phyloP scores from a whole-genome alignment of 2,329 filamentous ascomycete species.

The Aspergillus versicolor region DNA sequence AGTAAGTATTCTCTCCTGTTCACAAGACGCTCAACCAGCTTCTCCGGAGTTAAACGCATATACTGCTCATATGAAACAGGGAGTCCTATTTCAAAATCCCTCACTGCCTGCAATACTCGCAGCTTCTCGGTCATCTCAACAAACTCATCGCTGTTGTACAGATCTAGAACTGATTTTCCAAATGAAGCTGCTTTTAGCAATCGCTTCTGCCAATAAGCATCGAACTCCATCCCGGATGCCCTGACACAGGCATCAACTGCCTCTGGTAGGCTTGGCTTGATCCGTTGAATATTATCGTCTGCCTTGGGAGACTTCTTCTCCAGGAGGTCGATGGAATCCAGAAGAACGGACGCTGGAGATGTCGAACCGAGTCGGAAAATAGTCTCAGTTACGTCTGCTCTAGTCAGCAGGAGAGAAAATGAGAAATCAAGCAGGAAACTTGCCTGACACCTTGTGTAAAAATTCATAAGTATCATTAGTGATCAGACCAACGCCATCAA shows the following conservation, averaged over 20 bases:
- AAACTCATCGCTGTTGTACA: slow-evolving; percentile 98
- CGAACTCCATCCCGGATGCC: slow-evolving; percentile 90
- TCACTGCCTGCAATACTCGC: slow-evolving; percentile 86
- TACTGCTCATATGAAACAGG: slow-evolving; percentile 94
- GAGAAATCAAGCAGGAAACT: slow-evolving; percentile 11
- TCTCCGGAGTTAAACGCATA: slow-evolving; percentile 82
- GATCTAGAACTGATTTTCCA: slow-evolving; percentile 92
- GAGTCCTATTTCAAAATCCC: slow-evolving; percentile 87
- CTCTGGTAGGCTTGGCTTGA: slow-evolving; percentile 80
- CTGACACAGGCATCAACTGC: slow-evolving; percentile 93
- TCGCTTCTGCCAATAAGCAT: slow-evolving; percentile 88
- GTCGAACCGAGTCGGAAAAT: slow-evolving; percentile 88
- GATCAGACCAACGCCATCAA: slow-evolving; percentile 84
- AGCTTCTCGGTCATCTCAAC: slow-evolving; percentile 97
- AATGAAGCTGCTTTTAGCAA: slow-evolving; percentile 95
- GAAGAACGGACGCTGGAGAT: slow-evolving; percentile 83
- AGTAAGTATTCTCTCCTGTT: slow-evolving; percentile 89
- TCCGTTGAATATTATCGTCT: slow-evolving; percentile 95
- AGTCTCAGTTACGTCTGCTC: slow-evolving; percentile 70
- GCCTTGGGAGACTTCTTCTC: slow-evolving; percentile 95
- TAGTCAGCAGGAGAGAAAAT: slow-evolving; percentile 4
- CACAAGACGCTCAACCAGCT: slow-evolving; percentile 79
- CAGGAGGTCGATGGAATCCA: slow-evolving; percentile 88
- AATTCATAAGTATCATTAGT: slow-evolving; percentile 97
- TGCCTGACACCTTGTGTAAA: slow-evolving; percentile 81